These are phyloP conservation scores for Serendipita vermifera DNA, from an alignment of 768 basidiomycete species.

Conservation along the genomic window DNA sequence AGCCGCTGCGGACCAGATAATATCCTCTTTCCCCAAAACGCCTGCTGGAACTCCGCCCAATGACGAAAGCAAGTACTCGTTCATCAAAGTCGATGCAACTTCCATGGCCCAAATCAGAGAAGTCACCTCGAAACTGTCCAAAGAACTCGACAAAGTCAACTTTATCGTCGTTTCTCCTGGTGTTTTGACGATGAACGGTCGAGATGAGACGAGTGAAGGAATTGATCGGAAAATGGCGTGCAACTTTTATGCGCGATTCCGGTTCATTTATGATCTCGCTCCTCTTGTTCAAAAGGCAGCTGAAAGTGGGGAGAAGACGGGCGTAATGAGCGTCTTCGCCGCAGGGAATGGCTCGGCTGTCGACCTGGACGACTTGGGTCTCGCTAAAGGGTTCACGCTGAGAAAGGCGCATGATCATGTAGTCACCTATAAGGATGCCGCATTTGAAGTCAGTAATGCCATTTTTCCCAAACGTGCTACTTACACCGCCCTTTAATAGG, in stretches of 20 bases:
- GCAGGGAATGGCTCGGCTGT: conserved; percentile 27
- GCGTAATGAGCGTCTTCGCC: conserved; percentile 35
- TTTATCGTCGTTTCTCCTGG: conserved; percentile 39
- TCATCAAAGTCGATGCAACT: conserved; percentile 40
- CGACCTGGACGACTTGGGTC: conserved; percentile 35
- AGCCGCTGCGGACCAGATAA: conserved; percentile 33
- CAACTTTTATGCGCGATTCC: conserved; percentile 42
- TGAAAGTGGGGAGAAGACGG: conserved; percentile 36
- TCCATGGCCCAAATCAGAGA: conserved; percentile 37
- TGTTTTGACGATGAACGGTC: conserved; percentile 26
- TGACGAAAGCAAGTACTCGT: conserved; percentile 27
- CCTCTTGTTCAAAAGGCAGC: conserved; percentile 34
- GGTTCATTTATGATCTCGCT: conserved; percentile 34
- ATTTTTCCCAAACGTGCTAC: neutral
- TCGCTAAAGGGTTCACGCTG: conserved; percentile 35
- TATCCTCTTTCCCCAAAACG: conserved; percentile 30
- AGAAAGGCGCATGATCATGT: conserved; percentile 24
- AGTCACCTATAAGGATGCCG: conserved; percentile 41
- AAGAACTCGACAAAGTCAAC: conserved; percentile 35
- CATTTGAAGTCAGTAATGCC: conserved; percentile 34
- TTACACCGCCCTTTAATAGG: neutral
- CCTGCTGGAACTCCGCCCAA: conserved; percentile 10
- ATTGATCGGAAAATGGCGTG: conserved; percentile 33
- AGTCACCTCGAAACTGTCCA: conserved; percentile 20
- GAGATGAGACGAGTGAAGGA: conserved; percentile 34